phyloP scores from a whole-genome alignment of 1,139 yeast species.

The Sugiyamaella paludigena region DNA sequence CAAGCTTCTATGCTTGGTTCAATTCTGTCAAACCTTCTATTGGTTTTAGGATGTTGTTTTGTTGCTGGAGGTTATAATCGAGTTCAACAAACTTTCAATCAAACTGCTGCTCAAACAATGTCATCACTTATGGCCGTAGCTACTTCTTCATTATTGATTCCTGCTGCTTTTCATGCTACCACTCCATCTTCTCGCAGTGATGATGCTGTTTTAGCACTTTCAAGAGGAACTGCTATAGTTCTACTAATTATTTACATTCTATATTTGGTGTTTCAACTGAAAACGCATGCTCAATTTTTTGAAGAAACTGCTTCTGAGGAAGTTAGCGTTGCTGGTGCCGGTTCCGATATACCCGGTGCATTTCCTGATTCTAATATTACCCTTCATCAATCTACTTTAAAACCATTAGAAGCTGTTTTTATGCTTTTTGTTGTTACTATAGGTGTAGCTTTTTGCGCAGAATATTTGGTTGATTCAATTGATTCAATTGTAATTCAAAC shows the following conservation, averaged over 20 bases:
- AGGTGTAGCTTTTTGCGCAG: slow-evolving; percentile 90
- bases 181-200: slow-evolving; percentile 48
- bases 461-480: slow-evolving; percentile 86
- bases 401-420: slow-evolving; percentile 30
- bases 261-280: slow-evolving; percentile 81
- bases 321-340: no score
- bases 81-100: slow-evolving; percentile 84
- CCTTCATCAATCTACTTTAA: slow-evolving; percentile 28
- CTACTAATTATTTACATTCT: slow-evolving; percentile 73
- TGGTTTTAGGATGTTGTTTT: slow-evolving; percentile 95
- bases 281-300: slow-evolving; percentile 71
- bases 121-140: slow-evolving; percentile 88
- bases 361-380: slow-evolving; percentile 36
- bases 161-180: slow-evolving; percentile 93
- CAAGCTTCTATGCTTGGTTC: slow-evolving; percentile 96
- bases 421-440: slow-evolving; percentile 61
- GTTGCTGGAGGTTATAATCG: slow-evolving; percentile 88
- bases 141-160: slow-evolving; percentile 81
- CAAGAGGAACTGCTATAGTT: slow-evolving; percentile 84
- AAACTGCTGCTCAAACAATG: slow-evolving; percentile 98
- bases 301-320: slow-evolving; percentile 40
- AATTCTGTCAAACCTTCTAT: slow-evolving; percentile 76
- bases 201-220: slow-evolving; percentile 63
- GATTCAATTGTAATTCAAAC: slow-evolving; percentile 81
- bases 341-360: slow-evolving; percentile 29